Base-by-base conservation (phyloP, 2,329 filamentous ascomycete species). In the Knoxdaviesia capensis region DNA sequence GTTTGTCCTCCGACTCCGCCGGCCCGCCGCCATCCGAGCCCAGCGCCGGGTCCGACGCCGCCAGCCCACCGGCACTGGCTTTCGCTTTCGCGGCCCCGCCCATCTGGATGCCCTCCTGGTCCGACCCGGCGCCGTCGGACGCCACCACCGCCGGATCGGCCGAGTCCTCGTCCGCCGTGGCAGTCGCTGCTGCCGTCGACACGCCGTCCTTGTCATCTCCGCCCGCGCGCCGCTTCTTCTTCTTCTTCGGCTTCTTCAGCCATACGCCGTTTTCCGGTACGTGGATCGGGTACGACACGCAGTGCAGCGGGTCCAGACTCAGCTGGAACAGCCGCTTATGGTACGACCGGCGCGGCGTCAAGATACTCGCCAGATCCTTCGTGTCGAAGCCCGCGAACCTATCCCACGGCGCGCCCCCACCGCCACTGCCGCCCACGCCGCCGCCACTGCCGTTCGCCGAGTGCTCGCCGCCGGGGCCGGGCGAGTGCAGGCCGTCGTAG, bases 291-390 rank as follows among this genome's bases (percentile, higher is more conserved):
- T 84, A 85, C 1, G 85, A 85, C 11, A 92, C 66, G 53, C 84
- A 90, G 44, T 78, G 75, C 36, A 88, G 63, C 38, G 84, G 79
- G 51, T 92, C 83, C 6, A 94, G 65, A 0, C 77, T 80, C 45
- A 93, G 66, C 55, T 93, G 82, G 52, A 93, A 93, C 29, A 77
- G 72, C 50, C 70, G 74, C 61, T 88, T 92, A 60, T 90, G 80
- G 56, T 82, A 85, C 6, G 78, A 71, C 8, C 74, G 68, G 6
- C 74, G 74, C 0, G 86, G 85, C 1, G 80, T 85, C 43, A 94
- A 57, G 40, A 94, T 69, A 48, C 80, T 84, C 51, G 84, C 83
- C 46, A 93, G 70, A 38, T 85, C 80, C 46, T 78, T 74, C n/a
- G 77, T 77, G 3, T 74, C 72, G 44, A 85, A 77, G 1, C 80